Percentiles rank a stretch among this genome's conserved stretches.
Conservation (phyloP, 306 rosid genomes). For the Dryas drummondii region DNA sequence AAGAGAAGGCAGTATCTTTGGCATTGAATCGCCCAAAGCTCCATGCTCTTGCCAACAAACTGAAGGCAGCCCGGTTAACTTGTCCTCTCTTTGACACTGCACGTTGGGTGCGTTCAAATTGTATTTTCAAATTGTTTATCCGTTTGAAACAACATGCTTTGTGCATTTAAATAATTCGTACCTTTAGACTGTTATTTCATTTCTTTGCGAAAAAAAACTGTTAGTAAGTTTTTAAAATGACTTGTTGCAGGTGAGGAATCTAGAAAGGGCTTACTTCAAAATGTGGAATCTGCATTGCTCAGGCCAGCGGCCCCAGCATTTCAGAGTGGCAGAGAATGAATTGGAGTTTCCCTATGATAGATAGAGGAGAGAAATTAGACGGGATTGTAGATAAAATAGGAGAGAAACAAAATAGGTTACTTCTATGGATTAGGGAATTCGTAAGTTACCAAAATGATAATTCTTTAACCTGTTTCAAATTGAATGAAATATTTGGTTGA, state of each 20-base stretch:
- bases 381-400: conserved; percentile 41
- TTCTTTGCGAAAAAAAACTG: not conserved
- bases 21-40: conserved; percentile 82
- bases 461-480: not conserved
- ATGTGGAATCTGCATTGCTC: conserved; percentile 60
- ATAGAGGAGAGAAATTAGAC: conserved; percentile 21
- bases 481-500: not conserved
- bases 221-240: not conserved
- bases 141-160: no score
- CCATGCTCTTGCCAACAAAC: conserved; percentile 66
- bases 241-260: conserved; percentile 44
- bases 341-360: conserved; percentile 41
- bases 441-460: not conserved
- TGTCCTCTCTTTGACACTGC: conserved; percentile 93
- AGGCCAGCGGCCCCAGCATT: conserved; percentile 46
- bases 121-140: not conserved
- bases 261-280: conserved; percentile 46
- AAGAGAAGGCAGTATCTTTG: conserved; percentile 85
- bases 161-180: not conserved
- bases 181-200: not conserved
- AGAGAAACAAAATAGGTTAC: conserved; percentile 19
- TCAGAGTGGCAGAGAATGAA: conserved; percentile 43
- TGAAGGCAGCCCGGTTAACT: conserved; percentile 73
- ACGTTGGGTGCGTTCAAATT: conserved; percentile 70
- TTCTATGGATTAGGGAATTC: not conserved